Evolutionary conservation across 1,139 yeast genomes (phyloP), one percentile per base, ranked within the genome.

Genomic region (Kurtzmaniella quercitrusa): DNA sequence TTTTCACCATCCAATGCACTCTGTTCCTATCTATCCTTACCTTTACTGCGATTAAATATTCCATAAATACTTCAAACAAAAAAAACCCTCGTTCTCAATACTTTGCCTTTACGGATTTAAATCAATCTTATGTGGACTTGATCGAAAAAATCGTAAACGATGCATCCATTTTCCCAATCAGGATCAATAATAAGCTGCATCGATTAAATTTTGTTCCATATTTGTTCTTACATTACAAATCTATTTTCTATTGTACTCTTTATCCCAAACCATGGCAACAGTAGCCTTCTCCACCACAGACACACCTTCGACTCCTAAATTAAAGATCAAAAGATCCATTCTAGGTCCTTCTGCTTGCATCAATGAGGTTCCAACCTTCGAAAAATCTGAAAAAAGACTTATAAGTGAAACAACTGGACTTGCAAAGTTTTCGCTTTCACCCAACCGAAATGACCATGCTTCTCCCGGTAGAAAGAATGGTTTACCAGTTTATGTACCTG

Each of bases 341-440:
- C 10, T 31, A 31, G 18, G 16, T 10, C 18, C 18, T 9, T 3
- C 18, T 12, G 11, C 6, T 10, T 14, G 9, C 10, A 14, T 31
- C 7, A 14, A 14, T 6, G 36, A 31, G 14, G 17, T 36, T 45
- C 11, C 43, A 40, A 37, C 19, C 10, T 23, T 3, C 38, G 47
- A 40, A 46, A 41, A 25, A 48, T 31, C 18, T 3, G 36, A 31
- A 31, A 31, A 52, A 18, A 44, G 59, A 39, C 43, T 52, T 12
- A 45, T 54, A 21, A 57, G 60, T 42, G 56, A 56, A 44, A 45
- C 57, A 3, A 55, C 60, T 1, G 60, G 60, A 8, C 45, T 58
- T 18, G 59, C 48, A 18, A 56, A 58, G 40, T 55, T 56, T 37
- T 47, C 59, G 2, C 46, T 56, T 18, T 48, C 57, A 8, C 51